Percentiles rank a stretch among this genome's conserved stretches.
Conservation (phyloP, 441 rosid species). For the Croton laevigatus region DNA sequence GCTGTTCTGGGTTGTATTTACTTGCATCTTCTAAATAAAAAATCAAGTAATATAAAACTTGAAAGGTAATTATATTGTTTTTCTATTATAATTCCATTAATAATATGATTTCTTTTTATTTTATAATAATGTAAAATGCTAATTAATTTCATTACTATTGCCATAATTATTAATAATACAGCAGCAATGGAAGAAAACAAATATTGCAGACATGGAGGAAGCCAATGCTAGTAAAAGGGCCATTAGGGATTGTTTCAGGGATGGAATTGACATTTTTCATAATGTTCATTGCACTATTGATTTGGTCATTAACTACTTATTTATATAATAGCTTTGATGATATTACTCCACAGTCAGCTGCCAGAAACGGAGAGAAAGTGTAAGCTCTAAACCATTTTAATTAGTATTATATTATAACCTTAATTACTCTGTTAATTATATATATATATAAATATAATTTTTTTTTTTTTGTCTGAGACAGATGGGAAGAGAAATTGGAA, state of each 20-base stretch:
- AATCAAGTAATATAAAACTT: not conserved
- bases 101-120: not conserved
- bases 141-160: not conserved
- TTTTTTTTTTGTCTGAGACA: slow-evolving; percentile 10
- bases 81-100: not conserved
- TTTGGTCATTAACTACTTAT: slow-evolving; percentile 47
- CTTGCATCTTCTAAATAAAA: slow-evolving; percentile 36
- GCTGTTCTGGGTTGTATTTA: slow-evolving; percentile 46
- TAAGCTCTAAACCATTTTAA: not conserved
- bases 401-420: no score
- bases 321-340: slow-evolving; percentile 22
- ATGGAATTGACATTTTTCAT: slow-evolving; percentile 37
- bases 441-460: no score
- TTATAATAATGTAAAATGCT: not conserved
- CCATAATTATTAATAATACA: no score
- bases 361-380: slow-evolving; percentile 12
- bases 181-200: slow-evolving; percentile 2
- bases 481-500: slow-evolving; percentile 45
- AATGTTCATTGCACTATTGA: slow-evolving; percentile 43
- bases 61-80: slow-evolving; percentile 4
- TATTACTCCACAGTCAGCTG: slow-evolving; percentile 22
- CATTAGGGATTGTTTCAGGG: slow-evolving; percentile 47
- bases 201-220: slow-evolving; percentile 23
- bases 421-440: not conserved
- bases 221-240: slow-evolving; percentile 44